phyloP scores from a whole-genome alignment of 768 basidiomycete genomes.

The Calocera cornea region DNA sequence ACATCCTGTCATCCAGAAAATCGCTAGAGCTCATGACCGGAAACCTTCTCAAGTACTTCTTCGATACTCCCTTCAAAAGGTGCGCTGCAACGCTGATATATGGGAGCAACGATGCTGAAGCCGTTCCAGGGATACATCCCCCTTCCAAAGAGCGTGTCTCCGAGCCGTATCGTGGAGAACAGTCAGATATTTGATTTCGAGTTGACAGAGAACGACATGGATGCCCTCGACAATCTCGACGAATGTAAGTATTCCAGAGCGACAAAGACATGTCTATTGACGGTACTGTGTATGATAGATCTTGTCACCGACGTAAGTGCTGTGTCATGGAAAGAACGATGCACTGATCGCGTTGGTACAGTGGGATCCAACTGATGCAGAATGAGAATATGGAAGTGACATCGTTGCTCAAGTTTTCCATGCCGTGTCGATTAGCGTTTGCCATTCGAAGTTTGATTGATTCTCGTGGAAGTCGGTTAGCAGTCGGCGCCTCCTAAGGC shows the following conservation, averaged over 20 bases:
- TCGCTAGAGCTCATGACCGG: slow-evolving; percentile 44
- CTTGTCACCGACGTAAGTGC: neutral
- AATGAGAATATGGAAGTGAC: neutral
- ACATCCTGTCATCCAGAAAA: slow-evolving; percentile 36
- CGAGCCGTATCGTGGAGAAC: slow-evolving; percentile 32
- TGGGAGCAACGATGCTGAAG: slow-evolving; percentile 20
- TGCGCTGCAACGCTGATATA: slow-evolving; percentile 19
- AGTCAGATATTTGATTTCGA: slow-evolving; percentile 34
- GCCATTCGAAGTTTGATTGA: slow-evolving; percentile 4
- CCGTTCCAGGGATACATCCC: slow-evolving; percentile 15
- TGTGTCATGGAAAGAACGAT: neutral
- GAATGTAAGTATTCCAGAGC: slow-evolving; percentile 8
- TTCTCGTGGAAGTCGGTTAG: slow-evolving; percentile 14
- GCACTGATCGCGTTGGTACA: slow-evolving; percentile 1
- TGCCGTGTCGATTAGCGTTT: neutral
- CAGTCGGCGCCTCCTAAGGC: slow-evolving; percentile 4
- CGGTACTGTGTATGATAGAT: neutral
- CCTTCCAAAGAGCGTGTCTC: slow-evolving; percentile 34
- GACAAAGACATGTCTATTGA: neutral
- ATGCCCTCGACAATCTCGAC: slow-evolving; percentile 21
- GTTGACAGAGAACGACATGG: slow-evolving; percentile 30
- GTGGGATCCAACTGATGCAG: slow-evolving; percentile 9
- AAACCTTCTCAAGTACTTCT: slow-evolving; percentile 38
- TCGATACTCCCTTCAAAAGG: slow-evolving; percentile 70
- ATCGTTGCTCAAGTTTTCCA: slow-evolving; percentile 14